These are phyloP conservation scores for Solanum arcanum DNA, from an alignment of 257 asterid genomes.

Conservation along the genomic window DNA sequence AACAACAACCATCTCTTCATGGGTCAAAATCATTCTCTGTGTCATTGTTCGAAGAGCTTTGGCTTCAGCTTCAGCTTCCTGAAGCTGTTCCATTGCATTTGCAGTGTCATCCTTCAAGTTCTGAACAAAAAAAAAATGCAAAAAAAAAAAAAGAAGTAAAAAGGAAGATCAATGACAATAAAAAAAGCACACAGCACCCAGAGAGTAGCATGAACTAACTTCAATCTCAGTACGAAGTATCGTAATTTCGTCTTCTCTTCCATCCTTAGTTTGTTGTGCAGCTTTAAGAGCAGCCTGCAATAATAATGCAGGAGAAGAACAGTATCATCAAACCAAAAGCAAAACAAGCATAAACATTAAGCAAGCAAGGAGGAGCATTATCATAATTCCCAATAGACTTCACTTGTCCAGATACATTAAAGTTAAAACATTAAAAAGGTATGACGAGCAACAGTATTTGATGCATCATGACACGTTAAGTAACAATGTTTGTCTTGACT, in stretches of 20 bases:
- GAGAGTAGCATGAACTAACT: slow-evolving; percentile 30
- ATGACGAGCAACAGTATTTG: not conserved
- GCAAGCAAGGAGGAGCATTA: not conserved
- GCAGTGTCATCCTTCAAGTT: slow-evolving; percentile 58
- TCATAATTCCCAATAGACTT: not conserved
- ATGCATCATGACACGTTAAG: not conserved
- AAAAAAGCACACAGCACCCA: not conserved
- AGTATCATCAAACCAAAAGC: not conserved
- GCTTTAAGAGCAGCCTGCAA: slow-evolving; percentile 90
- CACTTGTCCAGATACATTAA: not conserved
- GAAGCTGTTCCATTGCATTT: slow-evolving; percentile 64
- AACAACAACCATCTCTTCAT: slow-evolving; percentile 86
- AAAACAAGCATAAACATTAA: not conserved
- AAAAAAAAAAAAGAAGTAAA: not conserved
- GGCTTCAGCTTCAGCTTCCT: slow-evolving; percentile 94
- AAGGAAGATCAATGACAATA: not conserved
- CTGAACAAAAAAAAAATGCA: slow-evolving; percentile 28
- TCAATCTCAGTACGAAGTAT: slow-evolving; percentile 67
- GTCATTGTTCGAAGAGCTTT: slow-evolving; percentile 87
- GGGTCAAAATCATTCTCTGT: slow-evolving; percentile 93
- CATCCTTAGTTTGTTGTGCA: slow-evolving; percentile 70
- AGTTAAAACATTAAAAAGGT: not conserved
- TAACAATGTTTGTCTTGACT: not conserved
- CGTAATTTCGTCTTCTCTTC: slow-evolving; percentile 68
- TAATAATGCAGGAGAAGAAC: not conserved